Base-by-base conservation (phyloP, 352 stramenopile genomes). In the Phytophthora europaea region DNA sequence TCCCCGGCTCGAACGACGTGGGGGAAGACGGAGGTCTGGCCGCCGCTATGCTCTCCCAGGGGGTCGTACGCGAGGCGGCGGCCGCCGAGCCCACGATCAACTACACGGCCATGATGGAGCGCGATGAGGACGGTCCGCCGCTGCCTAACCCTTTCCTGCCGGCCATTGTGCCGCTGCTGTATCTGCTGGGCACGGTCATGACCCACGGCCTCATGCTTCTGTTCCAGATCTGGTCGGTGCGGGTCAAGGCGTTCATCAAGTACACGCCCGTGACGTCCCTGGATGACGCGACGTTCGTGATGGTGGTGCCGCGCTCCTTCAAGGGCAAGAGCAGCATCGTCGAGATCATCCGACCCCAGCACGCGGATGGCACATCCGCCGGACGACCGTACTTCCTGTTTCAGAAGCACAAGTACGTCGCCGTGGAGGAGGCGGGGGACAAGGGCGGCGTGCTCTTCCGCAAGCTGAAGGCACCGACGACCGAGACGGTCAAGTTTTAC, bases 61-160 rank as follows among this genome's bases (percentile, higher is more conserved):
- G 85, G n/a, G 69, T 79, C 26, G 83, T 92, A 20, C 84, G 87
- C 47, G 87, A 95, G 23, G 73, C 83, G 53, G 40, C 81, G 10
- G 60, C 69, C 8, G 54, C 26, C 22, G 48, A 34, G 23, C 64
- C 81, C 10, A 73, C 70, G 22, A 76, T 91, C 45, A 93, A 92
- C 71, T 84, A 87, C 70, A 93, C 85, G 47, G 74, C 85, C 36
- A 73, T 92, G 34, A 28, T 87, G 65, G 67, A 84, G 43, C 72
- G 82, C 54, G 81, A 92, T 16, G 79, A 89, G 56, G 84, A 91
- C 6, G 86, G 83, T 0, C 85, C 88, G 43, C 87, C 90, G 33
- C 70, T 98, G 55, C 94, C 94, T 1, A 98, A 97, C 69, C 92
- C 92, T 55, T 98, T 97, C 72, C 72, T 98, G 55, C 94, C 94